Evolutionary conservation across 441 rosid genomes (phyloP).

Genomic region (Dalechampia spathulata): DNA sequence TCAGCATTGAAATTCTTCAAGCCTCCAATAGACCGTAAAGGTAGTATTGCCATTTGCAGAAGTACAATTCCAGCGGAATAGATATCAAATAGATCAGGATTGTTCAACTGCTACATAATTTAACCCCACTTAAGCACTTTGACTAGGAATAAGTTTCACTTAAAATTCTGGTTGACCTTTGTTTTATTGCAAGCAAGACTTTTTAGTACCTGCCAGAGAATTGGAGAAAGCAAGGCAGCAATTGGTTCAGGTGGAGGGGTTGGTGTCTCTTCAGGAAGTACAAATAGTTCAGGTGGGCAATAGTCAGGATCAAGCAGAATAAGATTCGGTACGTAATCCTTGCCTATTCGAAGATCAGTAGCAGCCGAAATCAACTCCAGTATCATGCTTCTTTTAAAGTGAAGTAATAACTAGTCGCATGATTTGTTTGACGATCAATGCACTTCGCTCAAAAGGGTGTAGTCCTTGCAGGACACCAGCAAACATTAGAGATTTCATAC

Average conservation of each 20-base stretch:
- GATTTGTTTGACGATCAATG: slow-evolving; percentile 84
- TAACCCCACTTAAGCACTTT: slow-evolving; percentile 11
- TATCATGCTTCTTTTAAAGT: slow-evolving; percentile 76
- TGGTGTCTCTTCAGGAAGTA: slow-evolving; percentile 94
- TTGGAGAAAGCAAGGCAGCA: slow-evolving; percentile 88
- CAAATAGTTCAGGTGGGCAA: slow-evolving; percentile 90
- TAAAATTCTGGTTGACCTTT: too few relatives aligned
- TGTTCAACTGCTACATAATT: slow-evolving; percentile 58
- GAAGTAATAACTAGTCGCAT: slow-evolving; percentile 87
- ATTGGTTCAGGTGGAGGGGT: slow-evolving; percentile 93
- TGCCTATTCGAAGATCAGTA: slow-evolving; percentile 91
- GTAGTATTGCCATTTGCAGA: slow-evolving; percentile 90
- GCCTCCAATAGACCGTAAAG: slow-evolving; percentile 53
- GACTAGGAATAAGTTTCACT: too few relatives aligned
- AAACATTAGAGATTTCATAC: slow-evolving; percentile 80
- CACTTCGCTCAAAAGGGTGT: slow-evolving; percentile 68
- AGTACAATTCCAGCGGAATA: slow-evolving; percentile 88
- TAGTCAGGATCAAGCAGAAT: slow-evolving; percentile 81
- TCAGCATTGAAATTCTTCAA: slow-evolving; percentile 83
- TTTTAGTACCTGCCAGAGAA: slow-evolving; percentile 73
- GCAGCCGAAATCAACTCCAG: slow-evolving; percentile 98
- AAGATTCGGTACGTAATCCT: slow-evolving; percentile 68
- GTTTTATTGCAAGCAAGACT: too few relatives aligned
- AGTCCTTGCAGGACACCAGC: slow-evolving; percentile 72
- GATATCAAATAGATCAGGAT: slow-evolving; percentile 92